Conservation (phyloP, 176 grass and related monocot genomes). For the Cenchrus americanus region DNA sequence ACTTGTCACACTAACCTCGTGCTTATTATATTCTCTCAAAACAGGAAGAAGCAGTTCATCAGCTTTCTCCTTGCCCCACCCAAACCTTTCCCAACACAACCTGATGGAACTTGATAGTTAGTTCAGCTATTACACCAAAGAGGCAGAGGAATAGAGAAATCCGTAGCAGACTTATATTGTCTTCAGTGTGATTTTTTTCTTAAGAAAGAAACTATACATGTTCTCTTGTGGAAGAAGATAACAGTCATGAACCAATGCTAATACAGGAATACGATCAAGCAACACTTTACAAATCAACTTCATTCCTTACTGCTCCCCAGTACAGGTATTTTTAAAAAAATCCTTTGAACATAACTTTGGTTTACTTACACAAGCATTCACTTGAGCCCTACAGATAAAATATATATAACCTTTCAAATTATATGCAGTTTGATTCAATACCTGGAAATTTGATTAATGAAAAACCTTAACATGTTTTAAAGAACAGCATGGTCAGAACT, state of each 20-base stretch:
- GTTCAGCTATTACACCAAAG: slow-evolving; percentile 20
- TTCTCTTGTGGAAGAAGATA: slow-evolving; percentile 5
- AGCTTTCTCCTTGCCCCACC: slow-evolving; percentile 92
- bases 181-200: not conserved
- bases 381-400: not conserved
- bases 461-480: not conserved
- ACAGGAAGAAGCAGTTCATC: slow-evolving; percentile 91
- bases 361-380: not conserved
- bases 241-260: not conserved
- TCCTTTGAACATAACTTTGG: not conserved
- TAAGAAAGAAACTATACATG: not conserved
- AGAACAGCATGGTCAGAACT: not conserved
- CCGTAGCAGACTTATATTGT: not conserved
- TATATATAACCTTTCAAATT: not conserved
- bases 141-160: slow-evolving; percentile 25
- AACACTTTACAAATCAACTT: slow-evolving; percentile 7
- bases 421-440: not conserved
- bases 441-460: not conserved
- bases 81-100: slow-evolving; percentile 96
- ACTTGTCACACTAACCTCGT: slow-evolving; percentile 58
- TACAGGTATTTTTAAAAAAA: not conserved
- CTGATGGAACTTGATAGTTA: slow-evolving; percentile 48
- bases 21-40: slow-evolving; percentile 94
- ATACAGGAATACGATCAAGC: slow-evolving; percentile 8
- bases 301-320: not conserved